Base-by-base conservation (phyloP, 2,329 filamentous ascomycete genomes). In the Aspergillus luchuensis region DNA sequence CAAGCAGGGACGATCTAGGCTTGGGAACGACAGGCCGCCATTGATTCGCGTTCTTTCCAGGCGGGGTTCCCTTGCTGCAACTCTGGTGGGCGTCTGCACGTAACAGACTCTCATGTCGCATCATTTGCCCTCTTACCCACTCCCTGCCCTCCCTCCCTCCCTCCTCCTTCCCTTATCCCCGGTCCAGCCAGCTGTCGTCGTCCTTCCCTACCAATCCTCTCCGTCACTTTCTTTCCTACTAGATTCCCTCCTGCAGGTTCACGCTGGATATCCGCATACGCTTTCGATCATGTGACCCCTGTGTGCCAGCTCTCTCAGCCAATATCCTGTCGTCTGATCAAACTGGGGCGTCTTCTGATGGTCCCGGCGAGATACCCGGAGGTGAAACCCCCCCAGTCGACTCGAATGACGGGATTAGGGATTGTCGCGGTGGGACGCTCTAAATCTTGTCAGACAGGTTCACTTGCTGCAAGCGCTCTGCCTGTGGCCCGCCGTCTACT, bases 251-350 rank as follows among this genome's bases (percentile, higher is more conserved):
- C 67, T 72, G 71, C 72, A 74, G 68, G 66, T 71, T 71, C 63
- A 65, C 69, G 61, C 66, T 69, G 71, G 70, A 65, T 68, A 68
- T 71, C 60, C 73, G 73, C 73, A 75, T 69, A 63, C 63, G 60
- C 50, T 57, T 67, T 69, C 64, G 66, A 71, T 77, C 74, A 77
- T 77, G 74, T 77, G 74, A 77, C 72, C 64, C 33, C 25, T n/a
- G 62, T 62, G 65, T 67, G 64, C 54, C 62, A 57, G 56, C 53
- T 39, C 33, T 62, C 43, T 66, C 65, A 59, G 68, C 69, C 72
- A 72, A 70, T 67, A 62, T 67, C 59, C 61, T 51, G 58, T 56
- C 60, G 51, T 64, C 59, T 58, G 64, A 67, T 67, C 65, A 63
- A 56, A 56, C 63, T 53, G 53, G 63, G 62, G 59, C 53, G 59